phyloP scores from a whole-genome alignment of 331 rosid genomes.

The Pyracantha coccinea region DNA sequence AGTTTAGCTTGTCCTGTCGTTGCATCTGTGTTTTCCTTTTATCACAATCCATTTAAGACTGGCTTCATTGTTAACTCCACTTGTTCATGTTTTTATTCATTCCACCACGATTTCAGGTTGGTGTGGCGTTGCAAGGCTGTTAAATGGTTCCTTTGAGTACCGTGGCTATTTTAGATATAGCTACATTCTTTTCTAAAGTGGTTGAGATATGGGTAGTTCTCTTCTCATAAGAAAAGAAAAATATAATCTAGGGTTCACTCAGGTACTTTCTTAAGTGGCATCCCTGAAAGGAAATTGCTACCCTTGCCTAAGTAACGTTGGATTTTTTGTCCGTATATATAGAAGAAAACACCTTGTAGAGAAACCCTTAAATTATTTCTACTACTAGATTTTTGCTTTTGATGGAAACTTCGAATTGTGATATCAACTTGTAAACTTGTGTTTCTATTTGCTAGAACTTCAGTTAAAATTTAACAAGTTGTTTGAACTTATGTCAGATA shows the following conservation, averaged over 20 bases:
- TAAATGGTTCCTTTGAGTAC: not conserved
- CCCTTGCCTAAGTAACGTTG: not conserved
- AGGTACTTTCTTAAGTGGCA: not conserved
- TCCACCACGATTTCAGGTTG: not conserved
- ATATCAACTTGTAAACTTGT: not conserved
- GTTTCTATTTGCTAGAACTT: not conserved
- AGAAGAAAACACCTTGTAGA: not conserved
- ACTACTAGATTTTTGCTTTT: not conserved
- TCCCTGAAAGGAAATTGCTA: not conserved
- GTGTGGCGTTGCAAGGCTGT: not conserved
- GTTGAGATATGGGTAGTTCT: not conserved
- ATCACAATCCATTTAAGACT: not conserved
- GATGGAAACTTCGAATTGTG: not conserved
- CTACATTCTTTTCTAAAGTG: slow-evolving; percentile 1
- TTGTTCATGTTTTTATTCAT: not conserved
- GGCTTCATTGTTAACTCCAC: not conserved
- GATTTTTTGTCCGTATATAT: not conserved
- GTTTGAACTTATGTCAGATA: not conserved
- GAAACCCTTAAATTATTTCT: not conserved
- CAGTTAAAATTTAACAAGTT: not conserved
- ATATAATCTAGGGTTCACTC: not conserved
- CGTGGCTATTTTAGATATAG: not conserved
- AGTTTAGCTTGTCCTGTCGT: not conserved
- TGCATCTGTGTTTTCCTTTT: not conserved
- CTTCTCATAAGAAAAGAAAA: not conserved